A percentile compares a stretch with the other conserved stretches of the same genome.
phyloP scores from a whole-genome alignment of 2,329 filamentous ascomycete species.

The Penicillium sumatraense region DNA sequence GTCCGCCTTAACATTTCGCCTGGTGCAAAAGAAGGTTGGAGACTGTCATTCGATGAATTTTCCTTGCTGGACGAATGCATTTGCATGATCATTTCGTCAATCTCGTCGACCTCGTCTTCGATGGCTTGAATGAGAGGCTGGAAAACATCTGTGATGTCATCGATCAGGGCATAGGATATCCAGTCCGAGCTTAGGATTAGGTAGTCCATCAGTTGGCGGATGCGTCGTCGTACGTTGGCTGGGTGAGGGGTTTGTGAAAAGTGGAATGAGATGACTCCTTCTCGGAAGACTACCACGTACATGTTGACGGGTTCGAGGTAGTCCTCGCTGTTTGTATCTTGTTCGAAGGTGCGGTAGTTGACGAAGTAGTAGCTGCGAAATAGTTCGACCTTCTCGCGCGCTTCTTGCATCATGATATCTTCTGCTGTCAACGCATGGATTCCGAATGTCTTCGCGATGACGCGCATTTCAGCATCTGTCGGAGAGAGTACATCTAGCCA shows the following conservation, averaged over 20 bases:
- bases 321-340: conserved; percentile 84
- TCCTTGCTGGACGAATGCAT: conserved; percentile 67
- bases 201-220: conserved; percentile 92
- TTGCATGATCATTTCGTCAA: conserved; percentile 86
- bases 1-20: conserved; percentile 90
- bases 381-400: conserved; percentile 95
- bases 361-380: conserved; percentile 99
- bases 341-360: conserved; percentile 97
- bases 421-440: conserved; percentile 95
- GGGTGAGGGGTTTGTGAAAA: conserved; percentile 96
- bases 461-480: conserved; percentile 94
- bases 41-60: conserved; percentile 35
- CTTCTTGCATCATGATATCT: conserved; percentile 96
- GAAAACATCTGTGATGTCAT: conserved; percentile 97
- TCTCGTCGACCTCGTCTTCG: conserved; percentile 95
- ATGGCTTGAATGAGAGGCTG: conserved; percentile 89
- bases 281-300: conserved; percentile 95
- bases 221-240: conserved; percentile 90
- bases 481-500: conserved; percentile 94
- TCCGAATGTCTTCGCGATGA: conserved; percentile 87
- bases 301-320: conserved; percentile 96
- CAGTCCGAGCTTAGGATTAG: conserved; percentile 91
- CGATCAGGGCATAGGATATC: conserved; percentile 98
- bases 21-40: conserved; percentile 53
- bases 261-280: conserved; percentile 95